Percentiles rank a stretch among this genome's conserved stretches.
Evolutionary conservation across 768 basidiomycete genomes (phyloP).

Genomic region (Austroboletus festivus): DNA sequence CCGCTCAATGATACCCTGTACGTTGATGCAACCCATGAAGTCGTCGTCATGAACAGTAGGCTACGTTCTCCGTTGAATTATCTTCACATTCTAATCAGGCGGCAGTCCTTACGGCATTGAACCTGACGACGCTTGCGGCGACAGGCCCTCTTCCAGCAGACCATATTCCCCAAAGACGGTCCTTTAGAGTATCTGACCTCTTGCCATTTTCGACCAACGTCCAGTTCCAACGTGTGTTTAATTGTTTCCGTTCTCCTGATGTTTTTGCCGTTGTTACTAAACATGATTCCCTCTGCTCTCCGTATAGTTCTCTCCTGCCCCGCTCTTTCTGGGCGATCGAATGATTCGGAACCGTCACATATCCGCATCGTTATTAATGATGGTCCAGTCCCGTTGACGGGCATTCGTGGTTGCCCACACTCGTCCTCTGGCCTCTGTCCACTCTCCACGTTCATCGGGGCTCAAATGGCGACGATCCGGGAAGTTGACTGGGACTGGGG

Average conservation of each 20-base stretch:
- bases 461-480: slow-evolving; percentile 62
- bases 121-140: slow-evolving; percentile 69
- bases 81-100: not conserved
- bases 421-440: slow-evolving; percentile 63
- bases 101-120: slow-evolving; percentile 79
- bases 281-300: slow-evolving; percentile 1
- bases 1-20: slow-evolving; percentile 71
- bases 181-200: slow-evolving; percentile 73
- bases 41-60: slow-evolving; percentile 77
- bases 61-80: not conserved
- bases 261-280: too few relatives aligned
- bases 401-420: slow-evolving; percentile 72
- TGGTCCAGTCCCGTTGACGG: slow-evolving; percentile 76
- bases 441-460: slow-evolving; percentile 64
- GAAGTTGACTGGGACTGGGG: slow-evolving; percentile 57
- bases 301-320: slow-evolving; percentile 59
- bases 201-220: slow-evolving; percentile 90
- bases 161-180: slow-evolving; percentile 60
- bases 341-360: slow-evolving; percentile 42
- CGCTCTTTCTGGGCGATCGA: not conserved
- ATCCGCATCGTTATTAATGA: slow-evolving; percentile 89
- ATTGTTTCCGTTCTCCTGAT: not conserved
- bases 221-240: slow-evolving; percentile 45
- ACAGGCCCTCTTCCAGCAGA: slow-evolving; percentile 71
- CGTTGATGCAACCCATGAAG: slow-evolving; percentile 89